Evolutionary conservation across 2,329 filamentous ascomycete species (phyloP), one percentile per base, ranked within the genome.

Genomic region (Alternaria arbusti): DNA sequence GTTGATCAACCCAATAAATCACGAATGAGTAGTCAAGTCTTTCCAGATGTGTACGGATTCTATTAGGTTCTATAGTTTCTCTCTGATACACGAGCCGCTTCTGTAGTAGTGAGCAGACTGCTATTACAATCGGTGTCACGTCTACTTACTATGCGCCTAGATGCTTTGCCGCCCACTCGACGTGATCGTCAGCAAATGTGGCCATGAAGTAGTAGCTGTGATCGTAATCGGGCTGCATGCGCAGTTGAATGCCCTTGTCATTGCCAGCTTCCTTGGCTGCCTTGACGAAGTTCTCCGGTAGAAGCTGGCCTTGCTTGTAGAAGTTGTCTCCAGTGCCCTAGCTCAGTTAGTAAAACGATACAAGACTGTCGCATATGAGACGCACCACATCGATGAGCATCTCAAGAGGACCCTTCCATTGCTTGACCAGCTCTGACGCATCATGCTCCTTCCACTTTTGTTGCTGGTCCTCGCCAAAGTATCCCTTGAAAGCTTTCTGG

Each of bases 131-230:
- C 54, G 40, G 52, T 59, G 36, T 54, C 47, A 36, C n/a, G 30
- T 46, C 43, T 17, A 78, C 78, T 70, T 78, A 80, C 78, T 88
- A 88, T 76, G 82, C 84, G 73, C 88, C 84, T 59, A 97, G 83
- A 78, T 93, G 90, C 85, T 96, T 97, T 70, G 94, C 95, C 64
- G 94, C 94, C 82, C 96, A 93, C 74, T 93, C 90, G 70, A 98
- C 87, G 81, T 99, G 96, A 73, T 98, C 94, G 75, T 92, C 90
- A 46, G 91, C 88, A 79, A 99, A 99, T 15, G 89, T 89, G 36
- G 94, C 90, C 85, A 99, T 96, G 82, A 97, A 97, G 82, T 89
- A 99, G 84, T 99, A 99, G 66, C 93, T 97, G 83, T 99, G 96
- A 80, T 99, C 96, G 78, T 99, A 98, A 66, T 90, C 94, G 66